A percentile compares a stretch with the other conserved stretches of the same genome.
phyloP scores from a whole-genome alignment of 75 land plant genomes.

The Gnetum montanum region DNA sequence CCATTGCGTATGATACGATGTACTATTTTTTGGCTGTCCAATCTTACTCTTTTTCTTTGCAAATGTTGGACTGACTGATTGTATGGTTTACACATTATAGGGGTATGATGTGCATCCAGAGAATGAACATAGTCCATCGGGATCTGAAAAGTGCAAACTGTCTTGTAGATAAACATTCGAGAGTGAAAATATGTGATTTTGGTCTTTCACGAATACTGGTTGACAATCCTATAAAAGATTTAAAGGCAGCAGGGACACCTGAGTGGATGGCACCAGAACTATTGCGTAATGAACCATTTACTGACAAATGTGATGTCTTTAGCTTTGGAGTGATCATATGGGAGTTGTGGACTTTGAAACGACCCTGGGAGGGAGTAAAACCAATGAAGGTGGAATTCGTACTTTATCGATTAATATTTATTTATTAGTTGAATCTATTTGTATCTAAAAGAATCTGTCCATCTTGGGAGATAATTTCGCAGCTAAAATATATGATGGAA shows the following conservation, averaged over 20 bases:
- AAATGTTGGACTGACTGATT: too few species aligned
- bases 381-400: slow-evolving; percentile 52
- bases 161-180: slow-evolving; percentile 89
- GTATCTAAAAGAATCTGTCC: too few species aligned
- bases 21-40: too few species aligned
- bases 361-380: slow-evolving; percentile 95
- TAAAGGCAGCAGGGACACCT: slow-evolving; percentile 89
- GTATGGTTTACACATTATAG: slow-evolving; percentile 19
- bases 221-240: slow-evolving; percentile 50
- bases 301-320: slow-evolving; percentile 93
- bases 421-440: too few species aligned
- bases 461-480: too few species aligned
- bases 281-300: slow-evolving; percentile 83
- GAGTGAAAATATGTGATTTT: slow-evolving; percentile 92
- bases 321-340: slow-evolving; percentile 94
- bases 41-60: too few species aligned
- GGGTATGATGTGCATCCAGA: slow-evolving; percentile 95
- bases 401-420: too few species aligned
- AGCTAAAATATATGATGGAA: too few species aligned
- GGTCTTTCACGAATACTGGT: slow-evolving; percentile 78
- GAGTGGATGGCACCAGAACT: slow-evolving; percentile 99
- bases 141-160: slow-evolving; percentile 96
- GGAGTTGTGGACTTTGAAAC: slow-evolving; percentile 83
- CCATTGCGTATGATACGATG: too few species aligned
- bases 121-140: slow-evolving; percentile 95